Conservation (phyloP, 768 basidiomycete genomes). For the Termitomyces sp. region DNA sequence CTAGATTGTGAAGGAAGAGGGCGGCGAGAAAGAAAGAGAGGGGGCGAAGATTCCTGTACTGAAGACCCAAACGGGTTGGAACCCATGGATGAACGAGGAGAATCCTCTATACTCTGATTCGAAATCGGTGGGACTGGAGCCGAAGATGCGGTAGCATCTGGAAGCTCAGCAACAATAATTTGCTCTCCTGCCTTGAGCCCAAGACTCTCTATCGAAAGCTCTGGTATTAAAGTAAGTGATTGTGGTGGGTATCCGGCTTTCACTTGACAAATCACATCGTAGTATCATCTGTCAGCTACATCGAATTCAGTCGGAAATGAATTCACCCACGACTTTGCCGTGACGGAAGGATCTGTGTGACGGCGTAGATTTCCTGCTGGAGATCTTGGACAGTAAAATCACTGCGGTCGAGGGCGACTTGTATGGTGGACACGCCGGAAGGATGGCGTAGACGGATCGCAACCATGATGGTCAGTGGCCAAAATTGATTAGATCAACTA, state of each 20-base stretch:
- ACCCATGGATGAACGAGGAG: constrained; percentile 12
- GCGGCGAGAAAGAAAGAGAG: neutral
- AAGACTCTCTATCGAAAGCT: constrained; percentile 71
- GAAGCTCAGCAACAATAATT: constrained; percentile 66
- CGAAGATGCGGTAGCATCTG: constrained; percentile 19
- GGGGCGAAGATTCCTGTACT: neutral
- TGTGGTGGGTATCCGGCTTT: constrained; percentile 86
- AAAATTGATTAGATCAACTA: constrained; percentile 4
- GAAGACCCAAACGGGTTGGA: neutral
- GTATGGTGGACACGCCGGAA: constrained; percentile 75
- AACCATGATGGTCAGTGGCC: constrained; percentile 43
- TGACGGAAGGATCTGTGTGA: constrained; percentile 68
- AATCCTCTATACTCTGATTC: constrained; percentile 4
- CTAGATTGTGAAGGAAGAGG: constrained; percentile 12
- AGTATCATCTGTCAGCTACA: neutral
- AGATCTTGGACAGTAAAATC: constrained; percentile 69
- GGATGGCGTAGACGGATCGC: constrained; percentile 81
- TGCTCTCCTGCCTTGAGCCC: constrained; percentile 81
- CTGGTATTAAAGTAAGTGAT: constrained; percentile 65
- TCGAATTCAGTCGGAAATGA: neutral
- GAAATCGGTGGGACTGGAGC: constrained; percentile 9
- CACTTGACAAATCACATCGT: constrained; percentile 37
- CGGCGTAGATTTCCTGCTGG: constrained; percentile 63
- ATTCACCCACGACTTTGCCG: constrained; percentile 71
- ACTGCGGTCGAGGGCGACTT: constrained; percentile 53